phyloP scores from a whole-genome alignment of 2,329 filamentous ascomycete species.

The Cercospora janseana region DNA sequence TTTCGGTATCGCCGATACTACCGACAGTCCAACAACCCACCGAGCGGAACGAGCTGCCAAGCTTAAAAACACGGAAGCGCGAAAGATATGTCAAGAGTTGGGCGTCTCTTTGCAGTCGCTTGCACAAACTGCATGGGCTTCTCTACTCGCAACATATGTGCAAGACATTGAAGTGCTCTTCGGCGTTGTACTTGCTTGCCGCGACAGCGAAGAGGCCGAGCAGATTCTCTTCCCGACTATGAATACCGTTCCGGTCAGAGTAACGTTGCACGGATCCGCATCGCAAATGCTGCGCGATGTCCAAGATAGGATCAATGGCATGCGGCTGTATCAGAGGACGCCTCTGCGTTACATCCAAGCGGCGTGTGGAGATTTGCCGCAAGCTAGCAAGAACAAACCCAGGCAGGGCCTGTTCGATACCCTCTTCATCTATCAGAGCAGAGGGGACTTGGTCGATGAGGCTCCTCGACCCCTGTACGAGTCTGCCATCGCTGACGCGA shows the following conservation, averaged over 20 bases:
- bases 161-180: conserved; percentile 72
- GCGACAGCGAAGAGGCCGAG: conserved; percentile 69
- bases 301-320: conserved; percentile 65
- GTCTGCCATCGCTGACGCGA: conserved; percentile 62
- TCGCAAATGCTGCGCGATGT: conserved; percentile 67
- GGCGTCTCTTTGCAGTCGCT: conserved; percentile 74
- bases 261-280: conserved; percentile 67
- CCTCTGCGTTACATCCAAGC: conserved; percentile 69
- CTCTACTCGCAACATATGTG: conserved; percentile 63
- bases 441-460: conserved; percentile 38
- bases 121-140: conserved; percentile 72
- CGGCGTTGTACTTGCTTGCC: conserved; percentile 78
- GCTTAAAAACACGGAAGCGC: conserved; percentile 45
- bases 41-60: conserved; percentile 50
- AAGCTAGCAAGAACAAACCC: conserved; percentile 34
- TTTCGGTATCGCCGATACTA: conserved; percentile 40
- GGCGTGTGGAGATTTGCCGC: conserved; percentile 33
- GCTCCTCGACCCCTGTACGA: conserved; percentile 50
- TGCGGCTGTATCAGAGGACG: conserved; percentile 72
- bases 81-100: conserved; percentile 61
- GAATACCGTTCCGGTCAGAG: conserved; percentile 79
- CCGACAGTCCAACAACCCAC: conserved; percentile 33
- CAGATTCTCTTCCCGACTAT: conserved; percentile 80
- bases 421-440: conserved; percentile 65
- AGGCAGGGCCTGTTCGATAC: conserved; percentile 56